Percentiles rank a stretch among this genome's conserved stretches.
phyloP scores from a whole-genome alignment of 2,329 filamentous ascomycete species.

The Chaetomium sp. region DNA sequence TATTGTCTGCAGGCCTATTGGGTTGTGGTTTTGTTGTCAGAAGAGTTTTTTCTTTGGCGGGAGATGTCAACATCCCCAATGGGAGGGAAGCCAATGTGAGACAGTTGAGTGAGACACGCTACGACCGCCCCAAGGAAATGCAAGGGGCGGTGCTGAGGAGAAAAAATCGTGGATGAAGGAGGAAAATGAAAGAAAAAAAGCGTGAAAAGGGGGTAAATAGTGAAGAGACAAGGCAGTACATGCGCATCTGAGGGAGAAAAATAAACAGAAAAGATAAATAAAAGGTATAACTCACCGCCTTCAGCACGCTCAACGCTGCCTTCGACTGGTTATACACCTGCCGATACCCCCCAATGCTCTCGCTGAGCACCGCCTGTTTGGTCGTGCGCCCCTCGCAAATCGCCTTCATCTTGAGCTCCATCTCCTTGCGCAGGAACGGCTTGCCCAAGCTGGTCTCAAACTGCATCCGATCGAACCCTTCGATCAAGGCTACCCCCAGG shows the following conservation, averaged over 20 bases:
- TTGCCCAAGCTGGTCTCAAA: conserved; percentile 90
- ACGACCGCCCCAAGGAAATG: too few relatives aligned
- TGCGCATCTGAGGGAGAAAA: too few relatives aligned
- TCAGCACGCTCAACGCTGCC: conserved; percentile 63
- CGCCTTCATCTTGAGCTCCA: conserved; percentile 94
- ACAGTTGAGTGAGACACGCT: too few relatives aligned
- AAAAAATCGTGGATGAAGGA: neutral
- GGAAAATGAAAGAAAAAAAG: conserved; percentile 9
- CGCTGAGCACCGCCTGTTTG: conserved; percentile 66
- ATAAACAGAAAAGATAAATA: neutral
- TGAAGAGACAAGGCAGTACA: too few relatives aligned
- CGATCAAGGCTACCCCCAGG: conserved; percentile 82
- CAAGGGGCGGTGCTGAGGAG: too few relatives aligned
- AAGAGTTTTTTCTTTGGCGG: too few relatives aligned
- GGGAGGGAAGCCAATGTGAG: too few relatives aligned
- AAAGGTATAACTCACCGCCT: conserved; percentile 43
- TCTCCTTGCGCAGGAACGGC: conserved; percentile 93
- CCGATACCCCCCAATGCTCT: conserved; percentile 81
- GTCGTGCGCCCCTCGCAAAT: conserved; percentile 85
- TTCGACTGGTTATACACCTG: conserved; percentile 78
- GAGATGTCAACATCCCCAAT: too few relatives aligned
- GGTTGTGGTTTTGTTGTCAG: neutral
- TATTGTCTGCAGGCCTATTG: conserved; percentile 49
- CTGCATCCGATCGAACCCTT: conserved; percentile 92
- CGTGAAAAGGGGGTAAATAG: too few relatives aligned